Conservation (phyloP, 2,329 filamentous ascomycete species). For the Epichloe glyceriae region DNA sequence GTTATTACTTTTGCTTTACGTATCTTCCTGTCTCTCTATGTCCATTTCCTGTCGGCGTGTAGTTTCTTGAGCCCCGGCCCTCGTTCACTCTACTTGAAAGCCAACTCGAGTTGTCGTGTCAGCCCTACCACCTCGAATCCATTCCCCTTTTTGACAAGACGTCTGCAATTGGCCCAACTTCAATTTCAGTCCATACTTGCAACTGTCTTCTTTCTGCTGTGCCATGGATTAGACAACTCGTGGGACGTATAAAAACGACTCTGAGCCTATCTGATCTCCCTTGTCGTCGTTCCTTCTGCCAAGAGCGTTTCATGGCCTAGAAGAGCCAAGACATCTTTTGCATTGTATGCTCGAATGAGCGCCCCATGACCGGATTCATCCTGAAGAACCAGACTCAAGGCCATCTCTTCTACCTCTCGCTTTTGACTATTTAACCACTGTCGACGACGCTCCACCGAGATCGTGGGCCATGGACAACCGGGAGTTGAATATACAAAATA, state of each 20-base stretch:
- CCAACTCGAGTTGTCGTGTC: constrained; percentile 1
- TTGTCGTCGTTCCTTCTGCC: background rate
- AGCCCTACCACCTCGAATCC: constrained; percentile 3
- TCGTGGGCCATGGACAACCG: background rate
- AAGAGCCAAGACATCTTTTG: background rate
- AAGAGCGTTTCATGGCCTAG: no score
- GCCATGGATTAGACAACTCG: background rate
- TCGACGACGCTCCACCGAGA: background rate
- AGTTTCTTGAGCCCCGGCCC: constrained; percentile 1
- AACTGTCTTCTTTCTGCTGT: background rate
- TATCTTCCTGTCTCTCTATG: background rate
- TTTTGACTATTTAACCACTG: background rate
- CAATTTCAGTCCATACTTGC: background rate
- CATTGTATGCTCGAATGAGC: no score
- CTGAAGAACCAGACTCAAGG: background rate
- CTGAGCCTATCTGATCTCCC: background rate
- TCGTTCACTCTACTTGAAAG: background rate
- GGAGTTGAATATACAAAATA: background rate
- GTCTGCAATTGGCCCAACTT: background rate
- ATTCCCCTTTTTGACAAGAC: background rate
- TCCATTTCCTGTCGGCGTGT: background rate
- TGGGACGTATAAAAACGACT: background rate
- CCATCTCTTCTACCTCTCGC: background rate
- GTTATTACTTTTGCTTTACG: background rate
- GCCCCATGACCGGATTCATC: background rate